These are phyloP conservation scores for Crassisporium funariophilum DNA, from an alignment of 768 basidiomycete genomes.

Conservation along the genomic window DNA sequence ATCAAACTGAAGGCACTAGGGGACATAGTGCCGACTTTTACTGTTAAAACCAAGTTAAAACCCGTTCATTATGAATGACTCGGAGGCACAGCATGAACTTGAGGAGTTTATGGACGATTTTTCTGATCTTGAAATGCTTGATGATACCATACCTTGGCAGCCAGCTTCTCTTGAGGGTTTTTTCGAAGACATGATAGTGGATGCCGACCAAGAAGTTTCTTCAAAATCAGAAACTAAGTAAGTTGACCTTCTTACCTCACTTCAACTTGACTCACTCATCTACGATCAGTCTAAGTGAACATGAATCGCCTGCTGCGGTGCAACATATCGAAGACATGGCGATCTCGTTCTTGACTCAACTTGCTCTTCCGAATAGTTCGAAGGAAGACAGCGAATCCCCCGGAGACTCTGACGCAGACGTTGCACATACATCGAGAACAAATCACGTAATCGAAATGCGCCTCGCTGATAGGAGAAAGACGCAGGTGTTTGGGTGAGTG, in stretches of 20 bases:
- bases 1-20: no score
- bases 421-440: conserved; percentile 6
- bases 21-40: no score
- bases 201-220: background rate
- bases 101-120: background rate
- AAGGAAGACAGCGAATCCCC: conserved; percentile 8
- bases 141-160: background rate
- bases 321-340: conserved; percentile 38
- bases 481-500: conserved; percentile 27
- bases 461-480: conserved; percentile 37
- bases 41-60: background rate
- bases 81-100: background rate
- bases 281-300: no score
- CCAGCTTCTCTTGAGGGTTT: background rate
- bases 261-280: background rate
- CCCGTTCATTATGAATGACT: background rate
- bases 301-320: conserved; percentile 9
- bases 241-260: background rate
- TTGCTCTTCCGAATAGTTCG: conserved; percentile 25
- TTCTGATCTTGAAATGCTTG: background rate
- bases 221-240: background rate
- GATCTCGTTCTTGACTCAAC: conserved; percentile 37
- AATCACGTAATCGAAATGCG: conserved; percentile 33
- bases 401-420: background rate
- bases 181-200: no score